Evolutionary conservation across 495 filamentous ascomycete genomes (phyloP), one percentile per base, ranked within the genome.

Genomic region (Neurospora pannonica): DNA sequence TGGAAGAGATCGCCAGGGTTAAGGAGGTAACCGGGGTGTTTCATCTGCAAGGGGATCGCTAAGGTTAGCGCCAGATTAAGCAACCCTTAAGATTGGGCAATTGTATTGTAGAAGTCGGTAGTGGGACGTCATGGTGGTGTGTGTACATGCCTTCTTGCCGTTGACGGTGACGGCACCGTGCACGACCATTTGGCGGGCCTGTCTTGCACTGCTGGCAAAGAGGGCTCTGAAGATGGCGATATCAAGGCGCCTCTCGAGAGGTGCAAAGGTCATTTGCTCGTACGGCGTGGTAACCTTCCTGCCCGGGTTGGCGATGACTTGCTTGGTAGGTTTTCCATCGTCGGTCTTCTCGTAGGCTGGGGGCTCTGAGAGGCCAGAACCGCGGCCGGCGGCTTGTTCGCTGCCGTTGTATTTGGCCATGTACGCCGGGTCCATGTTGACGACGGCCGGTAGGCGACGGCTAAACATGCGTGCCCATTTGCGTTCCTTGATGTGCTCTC

Each of bases 1-100:
- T 95, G 93, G 88, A 98, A 99, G 87, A 99, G 92, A 80, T 99
- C 96, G 70, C 96, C 96, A 11, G 96, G 96, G 83, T 99, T 99
- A 37, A 99, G 91, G 79, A 94, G 92, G 84, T 98, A 99, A 75
- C 93, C 91, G 1, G 96, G 95, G 80, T 97, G 91, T 69, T 86
- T 88, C 93, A 98, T 97, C 96, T 98, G 67, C 10, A 15, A 28
- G 15, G 71, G 39, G 15, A 40, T 21, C 31, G 7, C 31, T 28
- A 24, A 72, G 34, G 69, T 74, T 75, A 71, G 73, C 71, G 43
- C 19, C 62, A 21, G 71, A 72, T 70, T 60, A 46, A 24, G 70
- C 46, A 60, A n/a, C n/a, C n/a, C 15, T 36, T 62, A 19, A 31
- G 40, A n/a, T 10, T 10, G 4, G 36, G 38, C 28, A 21, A 28